These are phyloP conservation scores for Neurospora sp. DNA, from an alignment of 495 filamentous ascomycete species.

Conservation along the genomic window DNA sequence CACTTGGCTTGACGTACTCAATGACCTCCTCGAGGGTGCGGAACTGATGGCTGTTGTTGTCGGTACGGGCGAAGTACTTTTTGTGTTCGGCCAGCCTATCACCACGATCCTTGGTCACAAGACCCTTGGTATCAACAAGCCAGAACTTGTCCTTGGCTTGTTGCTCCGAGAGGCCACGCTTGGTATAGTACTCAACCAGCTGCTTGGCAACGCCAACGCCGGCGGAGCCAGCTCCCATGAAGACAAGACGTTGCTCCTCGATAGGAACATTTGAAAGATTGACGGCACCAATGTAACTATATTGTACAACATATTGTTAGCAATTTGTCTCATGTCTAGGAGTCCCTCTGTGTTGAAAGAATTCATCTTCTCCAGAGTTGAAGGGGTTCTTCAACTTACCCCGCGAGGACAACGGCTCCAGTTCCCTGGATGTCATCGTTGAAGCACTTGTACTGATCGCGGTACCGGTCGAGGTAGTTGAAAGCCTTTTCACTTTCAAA, in stretches of 20 bases:
- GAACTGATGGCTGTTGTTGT: constrained; percentile 89
- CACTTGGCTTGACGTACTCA: constrained; percentile 87
- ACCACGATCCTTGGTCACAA: constrained; percentile 87
- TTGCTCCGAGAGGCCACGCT: constrained; percentile 85
- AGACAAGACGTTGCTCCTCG: constrained; percentile 87
- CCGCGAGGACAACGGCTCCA: constrained; percentile 86
- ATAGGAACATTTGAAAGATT: constrained; percentile 77
- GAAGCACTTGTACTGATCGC: constrained; percentile 83
- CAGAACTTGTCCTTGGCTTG: constrained; percentile 87
- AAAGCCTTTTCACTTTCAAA: constrained; percentile 93
- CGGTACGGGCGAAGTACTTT: constrained; percentile 86
- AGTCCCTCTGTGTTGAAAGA: not conserved
- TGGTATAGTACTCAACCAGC: constrained; percentile 90
- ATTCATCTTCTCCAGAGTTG: not conserved
- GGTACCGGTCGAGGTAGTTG: constrained; percentile 83
- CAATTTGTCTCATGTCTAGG: not conserved
- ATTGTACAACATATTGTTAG: constrained; percentile 6
- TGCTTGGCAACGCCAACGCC: constrained; percentile 97
- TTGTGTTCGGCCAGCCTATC: constrained; percentile 96
- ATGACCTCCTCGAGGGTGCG: constrained; percentile 84
- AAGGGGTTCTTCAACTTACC: constrained; percentile 34
- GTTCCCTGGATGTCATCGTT: constrained; percentile 99
- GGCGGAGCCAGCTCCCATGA: constrained; percentile 90
- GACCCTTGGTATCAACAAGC: constrained; percentile 93
- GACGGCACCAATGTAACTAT: constrained; percentile 79